Evolutionary conservation across 768 basidiomycete species (phyloP).

Genomic region (Tephrocybe sp.): DNA sequence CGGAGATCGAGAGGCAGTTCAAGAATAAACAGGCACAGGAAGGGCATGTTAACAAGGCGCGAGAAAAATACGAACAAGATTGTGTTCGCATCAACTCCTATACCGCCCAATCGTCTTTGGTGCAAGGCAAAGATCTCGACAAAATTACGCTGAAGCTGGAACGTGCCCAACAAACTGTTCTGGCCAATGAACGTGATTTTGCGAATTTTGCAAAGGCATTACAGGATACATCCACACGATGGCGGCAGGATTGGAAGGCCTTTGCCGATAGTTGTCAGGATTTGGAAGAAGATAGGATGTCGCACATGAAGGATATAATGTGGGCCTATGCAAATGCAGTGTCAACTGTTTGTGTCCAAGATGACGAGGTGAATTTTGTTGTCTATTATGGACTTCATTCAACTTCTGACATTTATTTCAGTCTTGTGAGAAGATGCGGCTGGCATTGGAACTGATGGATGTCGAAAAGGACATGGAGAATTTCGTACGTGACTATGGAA

Average conservation of each 20-base stretch:
- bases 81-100: constrained; percentile 92
- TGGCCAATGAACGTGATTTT: constrained; percentile 89
- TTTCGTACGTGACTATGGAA: constrained; percentile 88
- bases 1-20: constrained; percentile 84
- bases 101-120: constrained; percentile 85
- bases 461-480: constrained; percentile 83
- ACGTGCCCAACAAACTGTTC: constrained; percentile 87
- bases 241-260: constrained; percentile 92
- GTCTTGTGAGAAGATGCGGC: constrained; percentile 89
- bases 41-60: constrained; percentile 79
- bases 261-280: constrained; percentile 97
- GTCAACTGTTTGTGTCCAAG: constrained; percentile 92
- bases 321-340: constrained; percentile 97
- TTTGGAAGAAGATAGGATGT: constrained; percentile 91
- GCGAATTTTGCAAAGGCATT: constrained; percentile 80
- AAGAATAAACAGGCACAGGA: constrained; percentile 89
- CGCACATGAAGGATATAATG: constrained; percentile 91
- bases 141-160: constrained; percentile 86
- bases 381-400: background rate
- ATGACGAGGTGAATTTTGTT: constrained; percentile 72
- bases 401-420: constrained; percentile 26
- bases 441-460: constrained; percentile 87
- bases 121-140: constrained; percentile 93
- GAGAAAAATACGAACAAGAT: constrained; percentile 91
- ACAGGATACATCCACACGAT: constrained; percentile 75